These are phyloP conservation scores for Phialophora verrucosa DNA, from an alignment of 2,329 filamentous ascomycete genomes.

Conservation along the genomic window DNA sequence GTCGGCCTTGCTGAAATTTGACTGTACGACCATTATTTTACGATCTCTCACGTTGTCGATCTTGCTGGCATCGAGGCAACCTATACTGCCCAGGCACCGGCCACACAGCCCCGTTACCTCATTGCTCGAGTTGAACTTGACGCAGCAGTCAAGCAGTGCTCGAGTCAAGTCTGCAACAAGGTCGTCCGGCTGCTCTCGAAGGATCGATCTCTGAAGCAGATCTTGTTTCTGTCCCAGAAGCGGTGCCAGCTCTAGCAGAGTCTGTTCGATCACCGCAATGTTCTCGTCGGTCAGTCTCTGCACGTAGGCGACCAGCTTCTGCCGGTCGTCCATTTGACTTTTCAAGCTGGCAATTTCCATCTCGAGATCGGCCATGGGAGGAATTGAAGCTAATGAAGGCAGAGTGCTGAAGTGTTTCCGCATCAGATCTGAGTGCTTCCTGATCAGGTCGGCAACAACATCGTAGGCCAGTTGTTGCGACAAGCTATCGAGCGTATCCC, in stretches of 20 bases:
- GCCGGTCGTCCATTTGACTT: conserved; percentile 67
- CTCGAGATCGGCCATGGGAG: conserved; percentile 71
- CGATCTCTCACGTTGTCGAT: conserved; percentile 80
- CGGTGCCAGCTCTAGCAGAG: conserved; percentile 74
- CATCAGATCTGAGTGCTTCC: conserved; percentile 66
- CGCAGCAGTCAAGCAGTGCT: conserved; percentile 81
- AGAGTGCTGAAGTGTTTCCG: conserved; percentile 73
- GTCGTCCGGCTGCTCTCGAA: conserved; percentile 81
- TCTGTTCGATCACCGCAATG: conserved; percentile 80
- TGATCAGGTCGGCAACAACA: conserved; percentile 69
- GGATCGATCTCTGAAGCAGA: conserved; percentile 76
- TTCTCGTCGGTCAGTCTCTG: conserved; percentile 82
- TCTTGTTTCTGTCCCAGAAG: conserved; percentile 77
- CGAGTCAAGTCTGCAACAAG: conserved; percentile 74
- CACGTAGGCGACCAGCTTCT: conserved; percentile 72
- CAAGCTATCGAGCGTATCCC: conserved; percentile 68
- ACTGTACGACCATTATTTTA: conserved; percentile 80
- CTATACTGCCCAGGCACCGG: conserved; percentile 83
- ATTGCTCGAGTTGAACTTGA: conserved; percentile 75
- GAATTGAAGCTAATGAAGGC: conserved; percentile 76
- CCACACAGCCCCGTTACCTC: conserved; percentile 75
- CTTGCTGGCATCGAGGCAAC: conserved; percentile 88
- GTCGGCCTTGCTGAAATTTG: conserved; percentile 78
- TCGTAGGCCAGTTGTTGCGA: conserved; percentile 66
- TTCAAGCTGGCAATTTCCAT: conserved; percentile 69